Base-by-base conservation (phyloP, 495 filamentous ascomycete genomes). In the Symbiotaphrina buchneri region DNA sequence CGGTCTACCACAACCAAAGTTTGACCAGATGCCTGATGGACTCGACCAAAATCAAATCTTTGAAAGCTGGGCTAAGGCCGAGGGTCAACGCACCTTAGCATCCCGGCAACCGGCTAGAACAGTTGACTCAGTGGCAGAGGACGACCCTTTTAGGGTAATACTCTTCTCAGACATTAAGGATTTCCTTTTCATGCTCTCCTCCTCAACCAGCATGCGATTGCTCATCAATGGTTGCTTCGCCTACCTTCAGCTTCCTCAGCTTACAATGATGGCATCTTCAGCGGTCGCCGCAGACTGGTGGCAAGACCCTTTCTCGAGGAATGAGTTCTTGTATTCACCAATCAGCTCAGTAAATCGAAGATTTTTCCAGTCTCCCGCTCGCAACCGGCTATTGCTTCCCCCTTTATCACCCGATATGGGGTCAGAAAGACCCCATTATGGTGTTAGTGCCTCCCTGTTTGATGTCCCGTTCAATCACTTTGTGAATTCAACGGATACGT, bases 101-200 rank as follows among this genome's bases (percentile, higher is more conserved):
- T 51, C 70, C 6, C 53, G 51, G 33, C 54, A 71, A 39, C 80
- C 83, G 7, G 71, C 70, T 7, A 68, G 75, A 18, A 65, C 62
- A 26, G 44, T 69, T 31, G 55, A 74, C 55, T 68, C 73, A 30
- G 58, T 63, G 22, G 60, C 61, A 6, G 61, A 74, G 31, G 73
- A 84, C 35, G 85, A 92, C 40, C 74, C 80, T 4, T 87, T 65
- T 41, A 58, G 75, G 23, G 63, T 83, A 3, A 58, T 92, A 27
- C 59, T 94, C 34, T 77, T 71, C 36, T 70, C 71, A 7, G 87
- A 95, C 47, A 54, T 94, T 10, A 47, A 63, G 38, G 54, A 65
- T 1, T 57, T 71, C 27, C 6, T 38, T 10, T 3, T 8, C 8
- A 19, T 15, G 7, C 27, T 38, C 17, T 21, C 18, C n/a, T 23